A percentile compares a stretch with the other conserved stretches of the same genome.
phyloP scores from a whole-genome alignment of 2,329 filamentous ascomycete species.

The Chrysoporthe austroafricana region DNA sequence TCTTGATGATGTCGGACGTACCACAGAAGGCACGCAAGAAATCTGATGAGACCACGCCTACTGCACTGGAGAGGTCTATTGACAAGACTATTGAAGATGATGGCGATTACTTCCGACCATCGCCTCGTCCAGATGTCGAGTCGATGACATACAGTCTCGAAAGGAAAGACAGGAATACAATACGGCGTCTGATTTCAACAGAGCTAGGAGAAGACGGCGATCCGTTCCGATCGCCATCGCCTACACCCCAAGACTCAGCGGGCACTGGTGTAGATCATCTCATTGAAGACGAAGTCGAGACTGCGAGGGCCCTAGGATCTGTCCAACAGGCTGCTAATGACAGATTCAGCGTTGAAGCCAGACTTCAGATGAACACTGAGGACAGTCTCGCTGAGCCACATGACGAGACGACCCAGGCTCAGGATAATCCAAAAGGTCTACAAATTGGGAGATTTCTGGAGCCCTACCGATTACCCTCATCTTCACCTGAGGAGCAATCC shows the following conservation, averaged over 20 bases:
- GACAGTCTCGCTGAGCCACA: neutral
- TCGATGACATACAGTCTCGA: neutral
- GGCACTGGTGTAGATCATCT: neutral
- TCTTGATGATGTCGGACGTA: conserved; percentile 50
- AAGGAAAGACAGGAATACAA: neutral
- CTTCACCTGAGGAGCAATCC: conserved; percentile 7
- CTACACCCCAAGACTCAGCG: neutral
- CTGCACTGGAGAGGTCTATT: conserved; percentile 1
- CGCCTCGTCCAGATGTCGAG: neutral
- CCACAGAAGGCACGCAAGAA: conserved; percentile 28
- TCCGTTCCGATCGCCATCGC: neutral
- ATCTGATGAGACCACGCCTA: neutral
- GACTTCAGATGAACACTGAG: neutral
- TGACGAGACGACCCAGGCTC: neutral
- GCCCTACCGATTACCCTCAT: conserved; percentile 20
- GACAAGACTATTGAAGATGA: neutral
- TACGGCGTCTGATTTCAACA: conserved; percentile 1
- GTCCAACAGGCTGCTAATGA: neutral
- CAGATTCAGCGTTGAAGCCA: neutral
- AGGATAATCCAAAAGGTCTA: neutral
- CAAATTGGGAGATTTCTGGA: neutral
- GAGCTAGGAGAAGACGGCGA: conserved; percentile 22
- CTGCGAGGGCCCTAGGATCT: neutral
- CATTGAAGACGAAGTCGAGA: neutral
- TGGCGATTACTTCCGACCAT: conserved; percentile 7